phyloP scores from a whole-genome alignment of 1,284 basidiomycete genomes.

The Rhodotorula mucilaginosa region DNA sequence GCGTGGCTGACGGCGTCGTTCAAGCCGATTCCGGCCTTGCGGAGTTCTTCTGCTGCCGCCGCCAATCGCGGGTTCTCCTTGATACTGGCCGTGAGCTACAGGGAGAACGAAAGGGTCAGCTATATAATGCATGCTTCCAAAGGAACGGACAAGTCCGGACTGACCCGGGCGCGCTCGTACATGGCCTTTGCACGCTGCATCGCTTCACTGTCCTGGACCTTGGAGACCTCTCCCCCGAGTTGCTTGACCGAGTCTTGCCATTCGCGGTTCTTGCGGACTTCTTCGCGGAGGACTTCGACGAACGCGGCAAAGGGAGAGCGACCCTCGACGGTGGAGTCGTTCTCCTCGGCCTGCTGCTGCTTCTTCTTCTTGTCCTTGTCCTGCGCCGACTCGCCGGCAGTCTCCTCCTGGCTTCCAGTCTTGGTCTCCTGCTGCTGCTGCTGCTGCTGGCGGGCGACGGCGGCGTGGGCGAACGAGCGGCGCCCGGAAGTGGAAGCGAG shows the following conservation, averaged over 20 bases:
- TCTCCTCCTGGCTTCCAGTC: background rate
- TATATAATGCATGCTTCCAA: background rate
- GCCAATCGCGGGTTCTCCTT: constrained; percentile 92
- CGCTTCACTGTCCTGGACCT: constrained; percentile 94
- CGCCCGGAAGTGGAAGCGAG: background rate
- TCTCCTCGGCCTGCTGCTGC: constrained; percentile 31
- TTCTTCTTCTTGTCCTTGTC: constrained; percentile 2
- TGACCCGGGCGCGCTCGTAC: constrained; percentile 88
- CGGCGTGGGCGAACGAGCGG: constrained; percentile 13
- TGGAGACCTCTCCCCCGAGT: constrained; percentile 94
- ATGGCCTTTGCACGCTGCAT: constrained; percentile 86
- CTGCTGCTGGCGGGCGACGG: constrained; percentile 3
- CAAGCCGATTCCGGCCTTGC: constrained; percentile 83
- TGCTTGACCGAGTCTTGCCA: constrained; percentile 95
- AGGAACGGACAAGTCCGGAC: constrained; percentile 44
- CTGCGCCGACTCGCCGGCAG: background rate
- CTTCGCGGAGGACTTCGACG: constrained; percentile 87
- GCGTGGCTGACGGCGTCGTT: constrained; percentile 90
- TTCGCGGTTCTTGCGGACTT: constrained; percentile 89
- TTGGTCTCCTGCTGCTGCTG: constrained; percentile 2
- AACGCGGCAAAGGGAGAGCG: constrained; percentile 90
- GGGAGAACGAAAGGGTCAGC: background rate
- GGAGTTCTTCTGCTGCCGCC: constrained; percentile 86
- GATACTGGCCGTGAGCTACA: constrained; percentile 82
- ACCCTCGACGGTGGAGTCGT: constrained; percentile 40